Conservation (phyloP, 352 stramenopile genomes). For the Pythium oligandrum region DNA sequence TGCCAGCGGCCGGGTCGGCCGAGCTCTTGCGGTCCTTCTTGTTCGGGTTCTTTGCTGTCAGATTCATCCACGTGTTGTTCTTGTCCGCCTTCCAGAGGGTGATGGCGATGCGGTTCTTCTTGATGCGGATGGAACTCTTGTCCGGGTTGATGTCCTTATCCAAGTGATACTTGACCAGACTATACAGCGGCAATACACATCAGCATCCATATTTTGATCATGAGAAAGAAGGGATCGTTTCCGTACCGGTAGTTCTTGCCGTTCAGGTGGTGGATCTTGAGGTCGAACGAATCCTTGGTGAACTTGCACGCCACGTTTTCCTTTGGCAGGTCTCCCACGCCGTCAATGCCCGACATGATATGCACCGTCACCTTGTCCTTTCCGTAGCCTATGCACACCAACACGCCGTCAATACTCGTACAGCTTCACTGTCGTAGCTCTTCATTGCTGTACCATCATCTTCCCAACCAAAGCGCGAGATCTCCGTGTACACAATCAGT, state of each 20-base stretch:
- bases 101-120: constrained; percentile 85
- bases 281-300: constrained; percentile 74
- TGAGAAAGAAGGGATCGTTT: background rate
- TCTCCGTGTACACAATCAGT: constrained; percentile 69
- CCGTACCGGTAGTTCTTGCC: constrained; percentile 68
- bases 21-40: constrained; percentile 41
- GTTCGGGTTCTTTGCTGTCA: constrained; percentile 77
- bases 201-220: background rate
- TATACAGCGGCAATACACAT: constrained; percentile 8
- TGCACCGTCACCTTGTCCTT: constrained; percentile 83
- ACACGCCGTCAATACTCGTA: background rate
- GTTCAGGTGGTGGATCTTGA: constrained; percentile 75
- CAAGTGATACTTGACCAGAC: constrained; percentile 67
- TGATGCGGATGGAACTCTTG: constrained; percentile 77
- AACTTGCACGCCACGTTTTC: constrained; percentile 74
- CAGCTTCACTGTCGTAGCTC: background rate
- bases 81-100: constrained; percentile 72
- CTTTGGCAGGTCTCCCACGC: constrained; percentile 65
- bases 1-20: constrained; percentile 69
- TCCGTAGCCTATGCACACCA: constrained; percentile 45
- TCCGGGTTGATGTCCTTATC: constrained; percentile 77
- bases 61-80: constrained; percentile 73
- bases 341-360: constrained; percentile 79
- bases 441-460: constrained; percentile 43
- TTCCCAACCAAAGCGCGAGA: constrained; percentile 83